Evolutionary conservation across 1,284 basidiomycete species (phyloP), one percentile per base, ranked within the genome.

Genomic region (Cutaneotrichosporon cutaneum): DNA sequence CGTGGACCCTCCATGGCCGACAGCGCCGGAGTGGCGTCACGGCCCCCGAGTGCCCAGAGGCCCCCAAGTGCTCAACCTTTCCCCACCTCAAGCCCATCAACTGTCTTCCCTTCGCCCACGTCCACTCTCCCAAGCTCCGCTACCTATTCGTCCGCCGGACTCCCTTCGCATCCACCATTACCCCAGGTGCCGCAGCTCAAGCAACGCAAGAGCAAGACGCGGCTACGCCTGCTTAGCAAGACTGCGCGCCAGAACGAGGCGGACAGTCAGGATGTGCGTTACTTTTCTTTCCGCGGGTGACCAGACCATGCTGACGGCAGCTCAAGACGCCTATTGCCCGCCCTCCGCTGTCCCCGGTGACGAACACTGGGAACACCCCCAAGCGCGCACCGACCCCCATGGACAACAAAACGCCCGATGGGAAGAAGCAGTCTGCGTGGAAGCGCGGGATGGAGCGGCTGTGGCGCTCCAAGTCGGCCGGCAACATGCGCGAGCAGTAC

Each of bases 391-490:
- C 50, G 26, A 50, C 50, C 4, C 39, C 58, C 10, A 18, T 36
- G 24, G 39, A 36, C 21, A 16, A 5, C 22, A 51, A 51, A 18
- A 18, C 27, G 24, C 13, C 11, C 3, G 45, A 51, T 22, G 54
- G 35, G 22, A 45, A 54, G 58, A 39, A 60, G 3, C 69, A 70
- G 42, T 73, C 70, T 4, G 69, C 67, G 1, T 75, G 75, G 75
- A 75, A 74, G 61, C 60, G 72, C 27, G 70, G 75, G n/a, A 67
- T 77, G 64, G 67, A 72, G 39, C 72, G 72, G 54, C 64, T 77
- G 27, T 75, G 75, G 69, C 69, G 70, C 13, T 74, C 75, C n/a
- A 76, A 75, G 56, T 77, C 76, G 3, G 71, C 70, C 0, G 61
- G 63, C 6, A 68, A 68, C 7, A 62, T 77, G 32, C 67, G 73